Percentiles rank a stretch among this genome's conserved stretches.
Evolutionary conservation across 768 basidiomycete species (phyloP).

Genomic region (Epithele typhae): DNA sequence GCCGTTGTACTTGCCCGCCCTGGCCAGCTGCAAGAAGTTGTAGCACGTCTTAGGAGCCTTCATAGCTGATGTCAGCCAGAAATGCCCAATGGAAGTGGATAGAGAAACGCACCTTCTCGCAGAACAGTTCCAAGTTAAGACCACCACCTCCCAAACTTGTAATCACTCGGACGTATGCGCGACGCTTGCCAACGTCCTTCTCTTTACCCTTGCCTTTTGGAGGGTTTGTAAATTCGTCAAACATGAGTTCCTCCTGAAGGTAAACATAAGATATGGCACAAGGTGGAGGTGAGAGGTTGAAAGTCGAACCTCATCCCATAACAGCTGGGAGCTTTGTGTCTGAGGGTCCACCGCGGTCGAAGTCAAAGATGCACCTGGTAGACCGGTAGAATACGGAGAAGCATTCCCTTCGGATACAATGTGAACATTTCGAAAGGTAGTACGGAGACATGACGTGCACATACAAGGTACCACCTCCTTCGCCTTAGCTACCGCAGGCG

Average conservation of each 20-base stretch:
- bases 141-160: constrained; percentile 88
- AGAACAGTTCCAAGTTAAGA: constrained; percentile 79
- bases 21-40: constrained; percentile 94
- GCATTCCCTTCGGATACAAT: constrained; percentile 62
- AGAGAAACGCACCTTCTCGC: constrained; percentile 67
- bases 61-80: not conserved
- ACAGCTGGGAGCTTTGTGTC: constrained; percentile 63
- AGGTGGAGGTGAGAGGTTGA: not conserved
- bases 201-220: constrained; percentile 87
- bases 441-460: not conserved
- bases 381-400: constrained; percentile 87
- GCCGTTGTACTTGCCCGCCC: constrained; percentile 85
- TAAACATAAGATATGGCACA: not conserved
- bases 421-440: constrained; percentile 1
- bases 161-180: constrained; percentile 94
- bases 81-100: not conserved
- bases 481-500: constrained; percentile 37
- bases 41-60: constrained; percentile 99
- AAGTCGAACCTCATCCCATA: constrained; percentile 84
- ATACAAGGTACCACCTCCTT: constrained; percentile 67
- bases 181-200: constrained; percentile 85
- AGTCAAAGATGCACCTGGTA: constrained; percentile 89
- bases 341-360: constrained; percentile 87
- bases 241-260: constrained; percentile 93
- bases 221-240: constrained; percentile 82